Evolutionary conservation across 2,329 filamentous ascomycete genomes (phyloP).

Genomic region (Furcasterigmium sp.): DNA sequence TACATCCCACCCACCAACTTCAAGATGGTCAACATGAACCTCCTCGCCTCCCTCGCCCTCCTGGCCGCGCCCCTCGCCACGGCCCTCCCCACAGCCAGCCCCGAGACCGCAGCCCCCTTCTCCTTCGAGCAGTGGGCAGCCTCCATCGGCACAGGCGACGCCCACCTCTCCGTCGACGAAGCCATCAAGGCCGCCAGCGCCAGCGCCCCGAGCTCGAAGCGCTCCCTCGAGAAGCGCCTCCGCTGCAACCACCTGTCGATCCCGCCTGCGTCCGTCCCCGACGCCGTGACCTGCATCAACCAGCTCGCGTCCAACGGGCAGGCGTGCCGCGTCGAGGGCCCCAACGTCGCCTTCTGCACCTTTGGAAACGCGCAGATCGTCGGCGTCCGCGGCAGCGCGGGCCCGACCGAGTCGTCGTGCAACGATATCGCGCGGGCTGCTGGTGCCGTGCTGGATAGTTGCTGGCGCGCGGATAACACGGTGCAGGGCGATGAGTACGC

Average conservation of each 20-base stretch:
- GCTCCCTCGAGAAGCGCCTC: constrained; percentile 3
- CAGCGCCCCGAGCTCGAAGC: neutral
- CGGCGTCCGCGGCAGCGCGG: neutral
- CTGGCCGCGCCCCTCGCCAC: neutral
- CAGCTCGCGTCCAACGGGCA: constrained; percentile 3
- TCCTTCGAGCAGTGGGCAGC: constrained; percentile 9
- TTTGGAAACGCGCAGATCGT: constrained; percentile 2
- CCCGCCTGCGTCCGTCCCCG: constrained; percentile 6
- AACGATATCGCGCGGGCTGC: constrained; percentile 10
- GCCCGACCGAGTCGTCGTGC: constrained; percentile 5
- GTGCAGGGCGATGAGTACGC: constrained; percentile 4
- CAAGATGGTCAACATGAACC: constrained; percentile 6
- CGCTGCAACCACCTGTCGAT: constrained; percentile 2
- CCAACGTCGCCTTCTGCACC: constrained; percentile 3
- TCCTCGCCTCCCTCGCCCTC: constrained; percentile 1
- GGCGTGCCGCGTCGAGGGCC: neutral
- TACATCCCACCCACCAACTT: neutral
- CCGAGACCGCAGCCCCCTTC: neutral
- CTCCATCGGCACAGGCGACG: constrained; percentile 6
- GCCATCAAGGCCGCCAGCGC: constrained; percentile 5
- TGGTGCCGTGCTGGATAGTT: constrained; percentile 7
- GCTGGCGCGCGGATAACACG: constrained; percentile 9
- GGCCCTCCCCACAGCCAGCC: neutral
- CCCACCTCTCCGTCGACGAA: constrained; percentile 7
- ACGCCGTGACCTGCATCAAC: constrained; percentile 10